Evolutionary conservation across 1,284 basidiomycete species (phyloP), one percentile per base, ranked within the genome.

Genomic region (Malassezia pachydermatis): DNA sequence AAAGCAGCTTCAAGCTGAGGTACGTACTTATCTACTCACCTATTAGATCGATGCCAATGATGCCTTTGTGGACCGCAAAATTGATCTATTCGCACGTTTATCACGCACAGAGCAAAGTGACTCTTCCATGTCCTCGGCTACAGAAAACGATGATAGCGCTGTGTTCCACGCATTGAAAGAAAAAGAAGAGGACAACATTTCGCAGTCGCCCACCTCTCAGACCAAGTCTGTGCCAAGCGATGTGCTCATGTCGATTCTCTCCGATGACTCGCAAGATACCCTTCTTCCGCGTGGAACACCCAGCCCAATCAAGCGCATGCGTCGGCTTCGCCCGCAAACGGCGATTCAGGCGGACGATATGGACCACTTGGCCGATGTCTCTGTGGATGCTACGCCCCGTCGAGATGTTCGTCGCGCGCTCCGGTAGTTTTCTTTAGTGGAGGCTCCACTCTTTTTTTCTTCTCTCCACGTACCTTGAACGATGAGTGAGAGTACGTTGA

Each of bases 1-100:
- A 7, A 76, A 78, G 55, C 77, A 86, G 32, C 75, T 92, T 33
- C 81, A 82, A 76, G 80, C 79, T 34, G 85, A 89, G n/a, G n/a
- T n/a, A n/a, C n/a, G n/a, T n/a, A n/a, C n/a, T n/a, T n/a, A n/a
- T n/a, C n/a, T n/a, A n/a, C n/a, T n/a, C n/a, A n/a, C n/a, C n/a
- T n/a, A n/a, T n/a, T n/a, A n/a, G 51, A 62, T 60, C n/a, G 61
- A 63, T 44, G 45, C 59, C 14, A 61, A 61, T 36, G 63, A 63
- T 16, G 48, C 59, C 8, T 62, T 67, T 36, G 51, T 61, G 23
- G 67, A 70, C 45, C 52, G 57, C 29, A 71, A 70, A 54, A 58
- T 71, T 38, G 68, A 71, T 29, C 48, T 71, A 14, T 47, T 71
- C n/a, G 55, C 62, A 32, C 55, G 58, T 13, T 13, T 47, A 16